Percentiles rank a stretch among this genome's conserved stretches.
Evolutionary conservation across 1,284 basidiomycete genomes (phyloP).

Genomic region (Cutaneotrichosporon dermatis): DNA sequence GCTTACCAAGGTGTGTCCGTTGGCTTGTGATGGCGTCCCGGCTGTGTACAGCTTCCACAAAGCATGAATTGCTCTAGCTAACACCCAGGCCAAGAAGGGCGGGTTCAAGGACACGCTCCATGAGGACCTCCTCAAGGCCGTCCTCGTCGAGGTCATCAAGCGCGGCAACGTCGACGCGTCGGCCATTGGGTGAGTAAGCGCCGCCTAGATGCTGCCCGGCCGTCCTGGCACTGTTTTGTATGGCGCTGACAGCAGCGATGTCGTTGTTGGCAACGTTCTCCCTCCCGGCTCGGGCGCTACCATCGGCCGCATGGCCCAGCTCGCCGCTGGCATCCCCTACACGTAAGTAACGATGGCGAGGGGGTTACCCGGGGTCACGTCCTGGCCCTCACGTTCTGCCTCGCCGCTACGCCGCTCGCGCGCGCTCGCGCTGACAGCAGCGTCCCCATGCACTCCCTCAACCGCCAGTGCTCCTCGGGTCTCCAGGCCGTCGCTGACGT

Average conservation of each 20-base stretch:
- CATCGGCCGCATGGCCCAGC: conserved; percentile 88
- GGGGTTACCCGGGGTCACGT: no score
- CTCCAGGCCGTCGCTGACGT: conserved; percentile 83
- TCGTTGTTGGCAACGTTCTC: conserved; percentile 89
- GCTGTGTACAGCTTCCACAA: no score
- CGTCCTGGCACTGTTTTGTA: neutral
- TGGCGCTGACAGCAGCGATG: conserved; percentile 60
- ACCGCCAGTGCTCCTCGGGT: conserved; percentile 92
- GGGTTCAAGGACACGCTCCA: conserved; percentile 90
- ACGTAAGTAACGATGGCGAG: conserved; percentile 47
- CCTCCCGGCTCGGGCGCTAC: conserved; percentile 85
- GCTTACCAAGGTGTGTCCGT: conserved; percentile 67
- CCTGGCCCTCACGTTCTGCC: no score
- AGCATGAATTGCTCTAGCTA: no score
- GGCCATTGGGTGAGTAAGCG: conserved; percentile 41
- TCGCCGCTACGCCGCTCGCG: neutral
- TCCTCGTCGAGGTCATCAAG: conserved; percentile 65
- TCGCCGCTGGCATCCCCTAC: conserved; percentile 86
- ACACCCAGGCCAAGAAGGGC: conserved; percentile 63
- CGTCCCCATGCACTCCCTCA: conserved; percentile 77
- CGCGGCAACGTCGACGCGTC: conserved; percentile 43
- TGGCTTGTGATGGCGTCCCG: no score
- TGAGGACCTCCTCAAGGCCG: conserved; percentile 81
- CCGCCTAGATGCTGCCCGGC: neutral
- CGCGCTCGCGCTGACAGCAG: conserved; percentile 19